A percentile compares a stretch with the other conserved stretches of the same genome.
Conservation (phyloP, 2,329 filamentous ascomycete species). For the Zasmidium angulare region DNA sequence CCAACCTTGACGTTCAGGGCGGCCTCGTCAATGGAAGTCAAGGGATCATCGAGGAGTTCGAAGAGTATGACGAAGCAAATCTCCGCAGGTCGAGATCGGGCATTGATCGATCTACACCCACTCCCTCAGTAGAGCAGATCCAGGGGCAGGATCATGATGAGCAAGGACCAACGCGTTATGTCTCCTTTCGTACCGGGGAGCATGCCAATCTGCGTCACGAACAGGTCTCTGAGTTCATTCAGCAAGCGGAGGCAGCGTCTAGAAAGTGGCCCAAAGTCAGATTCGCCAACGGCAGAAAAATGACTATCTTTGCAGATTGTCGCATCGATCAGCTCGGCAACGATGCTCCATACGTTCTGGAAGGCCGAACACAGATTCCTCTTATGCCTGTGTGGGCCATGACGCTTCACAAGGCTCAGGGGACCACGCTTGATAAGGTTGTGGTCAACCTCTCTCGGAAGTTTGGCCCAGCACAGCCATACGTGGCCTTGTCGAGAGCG, state of each 20-base stretch:
- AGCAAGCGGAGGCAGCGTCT: constrained; percentile 23
- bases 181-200: constrained; percentile 35
- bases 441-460: constrained; percentile 52
- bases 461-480: constrained; percentile 61
- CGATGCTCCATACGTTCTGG: constrained; percentile 45
- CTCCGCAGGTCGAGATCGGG: not conserved
- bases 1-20: constrained; percentile 46
- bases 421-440: constrained; percentile 61
- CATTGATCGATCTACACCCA: not conserved
- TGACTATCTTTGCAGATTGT: constrained; percentile 54
- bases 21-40: constrained; percentile 52
- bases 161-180: not conserved
- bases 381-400: constrained; percentile 62
- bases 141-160: not conserved
- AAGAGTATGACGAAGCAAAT: not conserved
- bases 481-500: constrained; percentile 61
- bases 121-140: constrained; percentile 17
- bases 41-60: constrained; percentile 45
- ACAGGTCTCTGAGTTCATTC: constrained; percentile 43
- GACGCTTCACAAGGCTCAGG: constrained; percentile 63
- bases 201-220: constrained; percentile 39
- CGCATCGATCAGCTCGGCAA: constrained; percentile 49
- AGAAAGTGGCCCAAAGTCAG: constrained; percentile 48
- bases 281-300: constrained; percentile 51
- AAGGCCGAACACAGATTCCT: constrained; percentile 61